Conservation (phyloP, 768 basidiomycete species). For the Cubamyces lactineus region DNA sequence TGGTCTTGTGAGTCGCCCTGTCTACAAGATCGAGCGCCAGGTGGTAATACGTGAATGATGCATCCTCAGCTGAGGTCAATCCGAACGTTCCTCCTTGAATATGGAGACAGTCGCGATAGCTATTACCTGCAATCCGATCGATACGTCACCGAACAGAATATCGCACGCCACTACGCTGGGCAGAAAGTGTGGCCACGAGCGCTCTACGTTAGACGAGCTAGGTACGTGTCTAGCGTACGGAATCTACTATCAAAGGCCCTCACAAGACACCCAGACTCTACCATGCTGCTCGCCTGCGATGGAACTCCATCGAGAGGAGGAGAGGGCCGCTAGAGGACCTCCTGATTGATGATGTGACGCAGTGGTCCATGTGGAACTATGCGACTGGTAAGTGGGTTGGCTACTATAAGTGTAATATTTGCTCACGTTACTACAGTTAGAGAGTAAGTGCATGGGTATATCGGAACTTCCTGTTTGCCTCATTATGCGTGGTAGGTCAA, state of each 20-base stretch:
- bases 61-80: conserved; percentile 60
- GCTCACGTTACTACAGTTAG: conserved; percentile 27
- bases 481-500: conserved; percentile 37
- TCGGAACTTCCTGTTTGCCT: too few relatives aligned
- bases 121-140: conserved; percentile 61
- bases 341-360: conserved; percentile 70
- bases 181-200: conserved; percentile 82
- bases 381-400: conserved; percentile 42
- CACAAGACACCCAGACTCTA: conserved; percentile 47
- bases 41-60: background rate
- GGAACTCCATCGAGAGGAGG: conserved; percentile 74
- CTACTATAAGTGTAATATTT: background rate
- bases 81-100: conserved; percentile 72
- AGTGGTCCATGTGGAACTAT: conserved; percentile 83
- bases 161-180: conserved; percentile 66
- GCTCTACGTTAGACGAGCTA: conserved; percentile 65
- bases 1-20: conserved; percentile 53
- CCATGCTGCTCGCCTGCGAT: conserved; percentile 66
- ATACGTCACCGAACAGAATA: conserved; percentile 60
- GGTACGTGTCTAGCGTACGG: conserved; percentile 42
- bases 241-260: background rate
- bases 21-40: background rate
- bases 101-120: conserved; percentile 74
- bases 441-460: conserved; percentile 28
- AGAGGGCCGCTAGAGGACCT: conserved; percentile 61